Evolutionary conservation across 148 eudicot species (phyloP), one percentile per base, ranked within the genome.

Genomic region (Vaccinium macrocarpon): DNA sequence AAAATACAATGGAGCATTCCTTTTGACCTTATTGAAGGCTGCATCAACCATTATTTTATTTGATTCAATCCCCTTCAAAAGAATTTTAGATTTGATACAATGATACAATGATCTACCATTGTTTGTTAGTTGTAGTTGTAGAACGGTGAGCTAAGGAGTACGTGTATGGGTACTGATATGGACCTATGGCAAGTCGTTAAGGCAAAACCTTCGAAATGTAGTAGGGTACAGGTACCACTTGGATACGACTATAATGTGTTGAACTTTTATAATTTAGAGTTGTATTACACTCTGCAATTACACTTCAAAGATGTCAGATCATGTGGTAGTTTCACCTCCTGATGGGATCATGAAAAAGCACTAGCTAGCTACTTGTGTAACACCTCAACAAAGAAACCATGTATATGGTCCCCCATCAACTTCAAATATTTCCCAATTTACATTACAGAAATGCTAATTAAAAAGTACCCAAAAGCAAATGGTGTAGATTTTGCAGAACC

Each of bases 321-420:
- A 90, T 93, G 90, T 95, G 96, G 92, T 84, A 89, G 90, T 87
- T 92, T 92, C 93, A 92, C 87, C 96, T 90, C 84, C 88, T 91
- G 86, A 72, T 91, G 90, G 90, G 71, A 82, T 85, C 90, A 88
- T 86, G 89, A 87, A 46, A 8, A 78, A 83, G 16, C 29, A 9
- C 42, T 64, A 12, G 23, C 81, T 15, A 35, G 18, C 38, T 35
- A 35, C 38, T 50, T 3, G 27, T 27, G 49, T 61, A 61, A 9
- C 1, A 29, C 32, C 32, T 29, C 87, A 85, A 76, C 48, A 42
- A 59, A 81, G 84, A 61, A 85, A 23, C 74, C 78, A 82, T 51
- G 62, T 35, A 82, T 35, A 84, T 78, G 85, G 87, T 82, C 82
- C 87, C 87, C 81, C 74, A 23, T 64, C 27, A 11, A 64, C 29